A percentile compares a stretch with the other conserved stretches of the same genome.
Evolutionary conservation across 2,329 filamentous ascomycete species (phyloP).

Genomic region (Thielaviopsis euricoi): DNA sequence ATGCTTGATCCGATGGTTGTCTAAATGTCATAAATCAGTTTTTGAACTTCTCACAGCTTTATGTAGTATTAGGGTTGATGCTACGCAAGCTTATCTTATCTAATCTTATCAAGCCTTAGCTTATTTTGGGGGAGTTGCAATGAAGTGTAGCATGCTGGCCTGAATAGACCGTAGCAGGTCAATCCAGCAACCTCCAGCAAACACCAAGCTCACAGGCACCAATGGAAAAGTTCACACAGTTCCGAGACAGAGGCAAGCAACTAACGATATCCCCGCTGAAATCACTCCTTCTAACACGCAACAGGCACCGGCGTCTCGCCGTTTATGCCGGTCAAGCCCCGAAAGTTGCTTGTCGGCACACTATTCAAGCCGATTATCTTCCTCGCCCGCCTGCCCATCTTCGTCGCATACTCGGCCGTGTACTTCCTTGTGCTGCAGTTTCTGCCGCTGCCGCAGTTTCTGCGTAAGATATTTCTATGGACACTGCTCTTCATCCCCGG

Average conservation of each 20-base stretch:
- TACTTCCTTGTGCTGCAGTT: constrained; percentile 76
- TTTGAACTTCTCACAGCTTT: background rate
- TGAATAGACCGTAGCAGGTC: background rate
- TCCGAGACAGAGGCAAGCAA: constrained; percentile 62
- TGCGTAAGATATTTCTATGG: constrained; percentile 79
- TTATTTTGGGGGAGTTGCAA: background rate
- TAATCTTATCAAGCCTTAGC: background rate
- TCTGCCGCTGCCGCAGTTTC: constrained; percentile 45
- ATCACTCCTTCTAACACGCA: background rate
- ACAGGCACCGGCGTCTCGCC: constrained; percentile 88
- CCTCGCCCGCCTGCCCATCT: constrained; percentile 61
- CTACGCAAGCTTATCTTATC: background rate
- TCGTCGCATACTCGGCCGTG: constrained; percentile 46
- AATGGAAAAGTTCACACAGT: constrained; percentile 97
- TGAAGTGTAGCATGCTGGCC: background rate
- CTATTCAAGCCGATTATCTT: constrained; percentile 59
- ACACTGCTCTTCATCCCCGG: constrained; percentile 73
- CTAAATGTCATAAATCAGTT: too few relatives aligned
- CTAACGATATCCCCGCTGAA: background rate
- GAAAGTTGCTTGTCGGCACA: constrained; percentile 40
- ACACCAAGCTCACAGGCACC: constrained; percentile 3
- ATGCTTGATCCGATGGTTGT: too few relatives aligned
- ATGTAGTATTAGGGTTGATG: background rate
- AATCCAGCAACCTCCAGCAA: background rate
- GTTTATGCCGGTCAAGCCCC: constrained; percentile 68